Base-by-base conservation (phyloP, 306 rosid genomes). In the Dalbergia cochinchinensis region DNA sequence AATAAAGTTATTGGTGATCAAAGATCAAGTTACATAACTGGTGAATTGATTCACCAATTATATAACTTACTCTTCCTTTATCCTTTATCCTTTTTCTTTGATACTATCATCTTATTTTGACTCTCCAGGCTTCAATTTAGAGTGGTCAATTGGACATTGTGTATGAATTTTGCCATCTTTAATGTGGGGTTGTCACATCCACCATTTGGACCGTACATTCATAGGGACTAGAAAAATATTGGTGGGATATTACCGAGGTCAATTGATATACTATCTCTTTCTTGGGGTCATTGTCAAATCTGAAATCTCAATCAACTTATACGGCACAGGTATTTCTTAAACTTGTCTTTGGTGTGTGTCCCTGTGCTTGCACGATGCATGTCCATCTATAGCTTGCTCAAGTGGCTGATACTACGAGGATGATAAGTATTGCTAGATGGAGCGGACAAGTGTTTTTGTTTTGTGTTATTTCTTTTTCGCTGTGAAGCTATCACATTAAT, bases 391-490 rank as follows among this genome's bases (percentile, higher is more conserved):
- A 74, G 19, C 63, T 53, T 69, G 44, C 58, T 58, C 51, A 39
- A 58, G 75, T 72, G 88, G 77, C 73, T 76, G 83, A 81, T 60
- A 63, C 69, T 66, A 65, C 83, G 73, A 85, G 73, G 83, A 76
- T 76, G 80, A 18, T 39, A 39, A 57, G 55, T 77, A 41, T 47
- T 76, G 78, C 62, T 42, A 31, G 58, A 58, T 74, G 42, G 79
- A 42, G 51, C 15, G 82, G 67, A 77, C 37, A 62, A 53, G 19
- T 70, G 16, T 50, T 50, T n/a, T 14, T 78, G 73, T 54, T 5
- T 54, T 8, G 6, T 76, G 35, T 64, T 79, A 69, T 53, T 20
- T 61, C 51, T 64, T 9, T n/a, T 39, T 59, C 35, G 72, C 45
- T 41, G 19, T 73, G 76, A 67, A 41, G 51, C 16, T 60, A 71